These are phyloP conservation scores for Picea abies DNA, from an alignment of 83 land plant species.

Conservation along the genomic window DNA sequence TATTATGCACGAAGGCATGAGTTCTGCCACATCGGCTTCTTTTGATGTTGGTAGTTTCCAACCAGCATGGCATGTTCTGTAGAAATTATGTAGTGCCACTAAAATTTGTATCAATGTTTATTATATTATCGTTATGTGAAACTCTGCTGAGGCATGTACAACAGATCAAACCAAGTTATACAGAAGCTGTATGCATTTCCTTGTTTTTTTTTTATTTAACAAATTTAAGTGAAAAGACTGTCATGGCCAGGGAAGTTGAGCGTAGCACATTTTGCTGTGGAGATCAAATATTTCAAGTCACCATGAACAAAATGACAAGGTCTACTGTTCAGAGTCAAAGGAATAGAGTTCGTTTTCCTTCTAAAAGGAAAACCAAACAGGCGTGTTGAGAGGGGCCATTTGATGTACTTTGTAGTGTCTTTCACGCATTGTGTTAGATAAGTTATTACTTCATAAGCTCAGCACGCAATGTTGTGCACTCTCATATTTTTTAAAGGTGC, in stretches of 20 bases:
- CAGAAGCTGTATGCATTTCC: neutral
- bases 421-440: neutral
- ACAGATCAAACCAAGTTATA: conserved; percentile 2
- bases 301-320: neutral
- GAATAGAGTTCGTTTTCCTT: neutral
- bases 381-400: neutral
- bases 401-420: neutral
- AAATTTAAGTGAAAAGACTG: neutral
- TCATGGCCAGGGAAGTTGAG: neutral
- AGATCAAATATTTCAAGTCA: neutral
- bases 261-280: neutral
- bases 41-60: conserved; percentile 10
- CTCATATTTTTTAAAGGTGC: neutral
- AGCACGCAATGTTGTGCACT: conserved; percentile 5
- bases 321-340: neutral
- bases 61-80: conserved; percentile 8
- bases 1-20: neutral
- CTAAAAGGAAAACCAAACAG: neutral
- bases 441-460: neutral
- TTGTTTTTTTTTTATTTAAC: neutral
- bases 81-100: neutral
- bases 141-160: neutral
- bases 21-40: neutral
- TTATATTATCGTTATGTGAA: conserved; percentile 5
- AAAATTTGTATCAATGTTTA: conserved; percentile 2